phyloP scores from a whole-genome alignment of 805 yeast species.

The Naumovozyma baii region DNA sequence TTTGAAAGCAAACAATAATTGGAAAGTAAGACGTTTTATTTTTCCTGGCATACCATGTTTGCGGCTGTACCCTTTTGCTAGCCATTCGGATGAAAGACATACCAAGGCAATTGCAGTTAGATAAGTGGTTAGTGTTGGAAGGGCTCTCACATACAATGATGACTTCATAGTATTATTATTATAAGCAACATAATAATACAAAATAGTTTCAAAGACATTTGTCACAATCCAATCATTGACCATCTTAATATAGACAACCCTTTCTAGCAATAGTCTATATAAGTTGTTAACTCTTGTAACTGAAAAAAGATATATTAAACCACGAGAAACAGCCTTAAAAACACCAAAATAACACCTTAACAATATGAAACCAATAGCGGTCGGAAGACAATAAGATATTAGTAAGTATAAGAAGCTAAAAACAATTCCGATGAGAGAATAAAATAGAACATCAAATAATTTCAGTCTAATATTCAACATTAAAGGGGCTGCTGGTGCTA shows the following conservation, averaged over 20 bases:
- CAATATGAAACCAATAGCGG: slow-evolving; percentile 34
- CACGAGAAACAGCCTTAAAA: slow-evolving; percentile 8
- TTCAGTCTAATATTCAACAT: slow-evolving; percentile 20
- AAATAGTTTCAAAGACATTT: slow-evolving; percentile 5
- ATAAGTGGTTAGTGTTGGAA: slow-evolving; percentile 25
- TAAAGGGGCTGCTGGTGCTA: slow-evolving; percentile 20
- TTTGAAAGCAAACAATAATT: slow-evolving; percentile 42
- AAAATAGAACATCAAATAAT: slow-evolving; percentile 15
- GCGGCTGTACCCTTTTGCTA: slow-evolving; percentile 21
- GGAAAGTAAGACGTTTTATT: slow-evolving; percentile 41
- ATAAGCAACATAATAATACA: slow-evolving; percentile 14
- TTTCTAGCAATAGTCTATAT: slow-evolving; percentile 2
- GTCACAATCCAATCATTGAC: slow-evolving; percentile 11
- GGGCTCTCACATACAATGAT: slow-evolving; percentile 18
- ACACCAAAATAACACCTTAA: slow-evolving; percentile 12
- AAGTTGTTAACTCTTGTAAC: slow-evolving; percentile 3
- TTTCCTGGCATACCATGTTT: slow-evolving; percentile 24
- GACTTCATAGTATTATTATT: slow-evolving; percentile 11
- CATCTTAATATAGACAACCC: slow-evolving; percentile 3
- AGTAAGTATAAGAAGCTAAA: slow-evolving; percentile 32
- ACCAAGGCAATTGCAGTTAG: slow-evolving; percentile 16
- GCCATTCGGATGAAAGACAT: slow-evolving; percentile 18
- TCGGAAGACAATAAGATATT: slow-evolving; percentile 40
- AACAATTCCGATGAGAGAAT: slow-evolving; percentile 23
- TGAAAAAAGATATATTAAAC: slow-evolving; percentile 7